Evolutionary conservation across 2,329 filamentous ascomycete species (phyloP), one percentile per base, ranked within the genome.

Genomic region (Fusarium secorum): DNA sequence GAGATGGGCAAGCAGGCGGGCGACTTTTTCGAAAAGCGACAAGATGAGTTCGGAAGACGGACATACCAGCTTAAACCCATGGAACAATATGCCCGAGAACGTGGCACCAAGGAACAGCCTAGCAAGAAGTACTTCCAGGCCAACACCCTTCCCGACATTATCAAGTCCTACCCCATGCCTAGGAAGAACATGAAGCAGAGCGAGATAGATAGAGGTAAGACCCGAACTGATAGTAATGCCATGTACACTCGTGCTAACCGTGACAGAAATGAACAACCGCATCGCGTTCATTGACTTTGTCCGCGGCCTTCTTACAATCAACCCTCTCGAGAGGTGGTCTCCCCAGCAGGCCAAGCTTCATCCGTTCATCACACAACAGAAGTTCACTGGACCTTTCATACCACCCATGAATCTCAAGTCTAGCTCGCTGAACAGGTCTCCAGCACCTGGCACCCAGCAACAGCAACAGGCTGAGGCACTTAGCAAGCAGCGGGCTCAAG

Each of bases 81-180:
- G 93, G 96, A 99, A 78, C 94, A 98, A 80, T 99, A 98, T 80
- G 95, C 96, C 20, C 87, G 95, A 61, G 96, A 99, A 79, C 96
- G 97, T 79, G 93, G 93, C 64, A 96, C 94, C 38, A 99, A 99
- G 80, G 96, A 99, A 81, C 96, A 98, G 80, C 96, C 96, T 26
- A 99, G 96, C 88, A 99, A 99, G 86, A 98, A 98, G 83, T 99
- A 99, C 81, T 99, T 99, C 83, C 93, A 95, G 76, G 94, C 95
- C 38, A 98, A 90, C 42, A 97, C 94, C 3, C 84, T 99, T 57
- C 95, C 95, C 7, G 96, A 99, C 73, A 99, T 99, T 71, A 98
- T 99, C 83, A 94, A 97, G 79, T 94, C 93, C 60, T 99, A 99
- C 79, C 93, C 96, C 10, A 98, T 99, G 95, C 96, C 96, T 51